These are phyloP conservation scores for Linnemannia hyalina DNA, from an alignment of 192 early-diverging fungal genomes.

Conservation along the genomic window DNA sequence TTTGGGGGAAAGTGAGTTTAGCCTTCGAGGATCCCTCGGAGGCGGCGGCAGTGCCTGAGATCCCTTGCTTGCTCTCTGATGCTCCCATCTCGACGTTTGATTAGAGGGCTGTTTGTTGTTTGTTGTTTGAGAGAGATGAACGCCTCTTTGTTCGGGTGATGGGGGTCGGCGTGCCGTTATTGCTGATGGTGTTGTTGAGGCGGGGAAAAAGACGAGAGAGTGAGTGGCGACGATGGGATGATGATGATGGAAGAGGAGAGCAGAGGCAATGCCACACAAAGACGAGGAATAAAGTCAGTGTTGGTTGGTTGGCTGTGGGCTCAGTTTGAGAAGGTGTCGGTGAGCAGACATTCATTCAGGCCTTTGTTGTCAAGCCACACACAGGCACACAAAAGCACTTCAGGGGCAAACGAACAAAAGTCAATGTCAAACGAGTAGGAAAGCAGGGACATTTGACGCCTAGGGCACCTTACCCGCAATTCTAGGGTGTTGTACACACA, in stretches of 20 bases:
- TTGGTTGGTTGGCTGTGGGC: background rate
- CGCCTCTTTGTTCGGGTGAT: background rate
- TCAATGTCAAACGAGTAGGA: too few relatives aligned
- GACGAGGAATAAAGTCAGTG: background rate
- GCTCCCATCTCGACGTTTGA: conserved; percentile 28
- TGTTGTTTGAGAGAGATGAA: background rate
- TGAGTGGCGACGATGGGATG: background rate
- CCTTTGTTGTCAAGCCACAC: background rate
- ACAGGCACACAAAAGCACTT: too few relatives aligned
- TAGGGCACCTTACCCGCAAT: too few relatives aligned
- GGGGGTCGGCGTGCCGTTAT: background rate
- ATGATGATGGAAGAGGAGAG: background rate
- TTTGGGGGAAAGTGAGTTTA: conserved; percentile 35
- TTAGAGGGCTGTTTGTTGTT: background rate
- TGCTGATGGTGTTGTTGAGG: background rate
- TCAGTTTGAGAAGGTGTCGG: background rate
- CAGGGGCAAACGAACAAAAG: too few relatives aligned
- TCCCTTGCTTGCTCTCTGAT: conserved; percentile 46
- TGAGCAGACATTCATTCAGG: too few relatives aligned
- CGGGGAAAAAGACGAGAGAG: background rate
- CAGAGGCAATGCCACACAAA: background rate
- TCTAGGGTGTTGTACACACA: too few relatives aligned
- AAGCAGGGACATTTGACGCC: too few relatives aligned
- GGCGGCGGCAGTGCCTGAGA: background rate
- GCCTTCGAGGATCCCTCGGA: conserved; percentile 37